Base-by-base conservation (phyloP, 805 yeast genomes). In the Metschnikowia drakensbergensis region DNA sequence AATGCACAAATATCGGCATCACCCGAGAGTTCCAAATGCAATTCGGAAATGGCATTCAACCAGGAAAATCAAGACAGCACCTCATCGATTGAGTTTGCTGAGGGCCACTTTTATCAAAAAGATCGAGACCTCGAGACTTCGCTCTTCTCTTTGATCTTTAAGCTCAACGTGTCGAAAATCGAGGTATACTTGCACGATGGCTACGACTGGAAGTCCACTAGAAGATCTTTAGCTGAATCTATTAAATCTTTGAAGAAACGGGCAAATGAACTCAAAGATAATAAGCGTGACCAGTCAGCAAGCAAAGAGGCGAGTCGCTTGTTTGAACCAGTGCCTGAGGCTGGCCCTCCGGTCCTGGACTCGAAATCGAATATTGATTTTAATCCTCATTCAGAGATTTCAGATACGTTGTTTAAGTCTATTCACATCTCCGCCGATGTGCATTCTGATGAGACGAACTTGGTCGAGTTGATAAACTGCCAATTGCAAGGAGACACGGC, bases 131-230 rank as follows among this genome's bases (percentile, higher is more conserved):
- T 11, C 23, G 26, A 33, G 13, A 8, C 10, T 6, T 9, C 35
- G n/a, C 37, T 26, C 26, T 5, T 13, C 26, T 26, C 37, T 4
- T 25, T 68, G 5, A 58, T 53, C 30, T 7, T 72, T 23, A 66
- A 66, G 36, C 49, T 72, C 6, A 68, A 69, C 38, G 58, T 76
- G 4, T 61, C 74, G 2, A 74, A 74, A 42, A 64, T 72, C 0
- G 60, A 58, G 1, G 58, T 86, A 2, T 78, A 73, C 44, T 66
- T 92, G 17, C 83, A 79, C 62, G 99, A 94, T 68, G 99, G 99
- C 0, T 94, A 84, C 61, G 98, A 94, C 58, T 90, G 97, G 95
- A 78, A 77, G 47, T 79, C 80, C 37, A 89, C 98, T 0, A 75
- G 96, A 49, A 73, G 72, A 25, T 73, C 83, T 0, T 83, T 94